Evolutionary conservation across 176 grass and related monocot genomes (phyloP).

Genomic region (Oropetium thomaeum): DNA sequence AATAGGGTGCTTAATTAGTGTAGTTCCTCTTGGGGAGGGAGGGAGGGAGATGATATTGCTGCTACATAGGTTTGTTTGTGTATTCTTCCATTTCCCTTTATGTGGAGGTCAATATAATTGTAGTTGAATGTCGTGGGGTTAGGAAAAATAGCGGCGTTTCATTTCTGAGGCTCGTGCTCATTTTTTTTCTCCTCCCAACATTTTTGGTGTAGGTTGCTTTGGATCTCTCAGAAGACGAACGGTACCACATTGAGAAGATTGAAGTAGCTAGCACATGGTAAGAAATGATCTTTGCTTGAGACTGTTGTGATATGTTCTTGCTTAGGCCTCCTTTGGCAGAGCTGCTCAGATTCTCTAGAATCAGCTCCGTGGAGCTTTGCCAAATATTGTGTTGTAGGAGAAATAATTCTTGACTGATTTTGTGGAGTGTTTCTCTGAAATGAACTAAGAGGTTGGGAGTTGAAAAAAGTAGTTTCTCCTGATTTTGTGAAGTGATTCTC

Average conservation of each 20-base stretch:
- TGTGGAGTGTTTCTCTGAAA: no score
- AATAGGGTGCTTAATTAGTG: no score
- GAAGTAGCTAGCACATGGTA: slow-evolving; percentile 59
- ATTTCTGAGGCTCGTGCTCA: neutral
- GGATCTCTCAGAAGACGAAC: slow-evolving; percentile 79
- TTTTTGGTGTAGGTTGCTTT: slow-evolving; percentile 57
- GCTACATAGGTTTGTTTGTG: neutral
- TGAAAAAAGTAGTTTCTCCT: no score
- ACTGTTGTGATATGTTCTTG: neutral
- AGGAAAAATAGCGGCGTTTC: neutral
- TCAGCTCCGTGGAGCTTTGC: no score
- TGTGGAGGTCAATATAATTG: neutral
- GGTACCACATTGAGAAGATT: slow-evolving; percentile 74
- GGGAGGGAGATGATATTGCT: neutral
- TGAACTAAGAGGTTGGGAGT: no score
- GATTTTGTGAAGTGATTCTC: no score
- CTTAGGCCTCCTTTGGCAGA: no score
- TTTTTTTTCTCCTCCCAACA: no score
- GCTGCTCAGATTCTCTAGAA: no score
- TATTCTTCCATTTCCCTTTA: neutral
- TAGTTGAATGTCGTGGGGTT: neutral
- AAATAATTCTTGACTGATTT: no score
- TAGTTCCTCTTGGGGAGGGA: neutral
- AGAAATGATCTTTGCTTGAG: slow-evolving; percentile 7
- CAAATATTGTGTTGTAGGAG: no score